Evolutionary conservation across 345 rosid species (phyloP).

Genomic region (Dipteronia sinensis): DNA sequence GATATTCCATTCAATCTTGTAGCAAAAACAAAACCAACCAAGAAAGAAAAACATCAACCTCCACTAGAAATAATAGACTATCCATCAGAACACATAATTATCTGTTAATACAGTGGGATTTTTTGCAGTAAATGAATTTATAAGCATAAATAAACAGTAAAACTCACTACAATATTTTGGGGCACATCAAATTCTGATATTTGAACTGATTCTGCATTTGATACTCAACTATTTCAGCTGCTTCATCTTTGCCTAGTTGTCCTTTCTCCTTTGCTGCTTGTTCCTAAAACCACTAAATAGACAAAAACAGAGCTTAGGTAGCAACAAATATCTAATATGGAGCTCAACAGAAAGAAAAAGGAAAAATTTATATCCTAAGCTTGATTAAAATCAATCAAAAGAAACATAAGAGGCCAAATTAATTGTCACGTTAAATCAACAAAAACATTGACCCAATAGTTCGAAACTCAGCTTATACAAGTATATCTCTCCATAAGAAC

Average conservation of each 20-base stretch:
- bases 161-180: slow-evolving; percentile 4
- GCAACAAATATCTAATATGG: neutral
- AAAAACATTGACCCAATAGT: neutral
- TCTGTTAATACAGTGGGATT: neutral
- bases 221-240: slow-evolving; percentile 7
- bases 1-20: neutral
- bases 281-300: slow-evolving; percentile 15
- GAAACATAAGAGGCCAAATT: neutral
- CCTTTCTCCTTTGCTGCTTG: slow-evolving; percentile 1
- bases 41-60: neutral
- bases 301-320: neutral
- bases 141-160: neutral
- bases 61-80: neutral
- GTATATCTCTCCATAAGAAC: neutral
- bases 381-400: neutral
- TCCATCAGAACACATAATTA: neutral
- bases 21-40: neutral
- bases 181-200: slow-evolving; percentile 2
- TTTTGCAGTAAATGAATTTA: neutral
- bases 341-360: too few species aligned
- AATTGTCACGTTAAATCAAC: neutral
- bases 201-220: slow-evolving; percentile 1
- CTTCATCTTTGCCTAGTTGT: neutral
- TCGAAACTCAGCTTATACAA: neutral
- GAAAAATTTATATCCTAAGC: too few species aligned